phyloP scores from a whole-genome alignment of 768 basidiomycete genomes.

The Asterophora parasitica region DNA sequence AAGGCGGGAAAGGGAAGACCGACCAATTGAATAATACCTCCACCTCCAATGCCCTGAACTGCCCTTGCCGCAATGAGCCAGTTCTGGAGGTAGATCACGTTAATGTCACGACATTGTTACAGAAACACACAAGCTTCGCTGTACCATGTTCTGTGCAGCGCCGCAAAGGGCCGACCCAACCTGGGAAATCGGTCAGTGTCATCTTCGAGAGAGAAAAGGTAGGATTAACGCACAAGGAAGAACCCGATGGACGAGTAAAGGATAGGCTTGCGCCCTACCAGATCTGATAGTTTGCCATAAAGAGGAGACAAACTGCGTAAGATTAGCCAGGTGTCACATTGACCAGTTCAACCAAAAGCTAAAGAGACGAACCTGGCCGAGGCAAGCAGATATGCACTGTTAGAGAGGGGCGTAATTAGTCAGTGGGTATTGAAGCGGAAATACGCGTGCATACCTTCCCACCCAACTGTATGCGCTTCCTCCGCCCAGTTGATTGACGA shows the following conservation, averaged over 20 bases:
- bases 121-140: background rate
- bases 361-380: conserved; percentile 39
- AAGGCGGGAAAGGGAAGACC: conserved; percentile 6
- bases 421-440: background rate
- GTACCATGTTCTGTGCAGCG: conserved; percentile 67
- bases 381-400: conserved; percentile 70
- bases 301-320: conserved; percentile 52
- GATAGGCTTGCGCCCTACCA: conserved; percentile 57
- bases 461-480: conserved; percentile 70
- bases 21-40: conserved; percentile 71
- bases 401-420: conserved; percentile 3
- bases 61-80: conserved; percentile 78
- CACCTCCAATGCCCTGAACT: conserved; percentile 80
- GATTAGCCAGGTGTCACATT: background rate
- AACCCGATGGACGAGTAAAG: conserved; percentile 59
- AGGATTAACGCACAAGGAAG: conserved; percentile 49
- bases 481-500: conserved; percentile 60
- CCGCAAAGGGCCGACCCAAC: conserved; percentile 79
- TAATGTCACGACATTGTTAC: background rate
- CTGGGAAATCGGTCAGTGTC: conserved; percentile 26
- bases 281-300: conserved; percentile 75
- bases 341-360: background rate
- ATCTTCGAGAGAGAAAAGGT: background rate
- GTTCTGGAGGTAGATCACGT: conserved; percentile 24
- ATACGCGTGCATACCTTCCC: conserved; percentile 42